Conservation (phyloP, 164 flowering plant genomes). For the Aristolochia contorta region DNA sequence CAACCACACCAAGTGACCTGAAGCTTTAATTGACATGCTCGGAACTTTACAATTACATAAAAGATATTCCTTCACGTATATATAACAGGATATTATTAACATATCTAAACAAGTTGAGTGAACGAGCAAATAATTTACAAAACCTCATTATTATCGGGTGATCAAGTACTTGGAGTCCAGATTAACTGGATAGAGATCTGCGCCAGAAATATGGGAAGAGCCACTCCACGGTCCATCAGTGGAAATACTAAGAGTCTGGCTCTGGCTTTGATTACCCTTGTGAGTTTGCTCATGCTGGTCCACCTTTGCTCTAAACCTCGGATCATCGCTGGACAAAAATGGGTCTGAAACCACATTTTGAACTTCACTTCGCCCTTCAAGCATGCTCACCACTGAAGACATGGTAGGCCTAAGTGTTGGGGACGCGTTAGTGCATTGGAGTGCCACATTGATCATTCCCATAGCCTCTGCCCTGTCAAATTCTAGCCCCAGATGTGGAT, state of each 20-base stretch:
- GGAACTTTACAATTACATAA: too few species aligned
- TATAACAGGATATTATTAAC: too few species aligned
- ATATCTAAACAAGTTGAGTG: too few species aligned
- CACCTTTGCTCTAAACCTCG: conserved; percentile 10
- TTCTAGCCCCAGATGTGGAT: conserved; percentile 16
- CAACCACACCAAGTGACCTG: too few species aligned
- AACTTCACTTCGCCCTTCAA: conserved; percentile 15
- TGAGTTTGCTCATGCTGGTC: neutral
- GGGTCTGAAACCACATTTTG: conserved; percentile 8
- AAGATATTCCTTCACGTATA: too few species aligned
- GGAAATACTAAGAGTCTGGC: conserved; percentile 5
- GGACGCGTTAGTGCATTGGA: conserved; percentile 23
- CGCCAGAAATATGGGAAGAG: conserved; percentile 7
- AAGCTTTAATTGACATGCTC: too few species aligned
- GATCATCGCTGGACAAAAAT: conserved; percentile 4
- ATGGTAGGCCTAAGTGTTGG: conserved; percentile 24
- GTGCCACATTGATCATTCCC: conserved; percentile 17
- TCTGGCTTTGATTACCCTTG: neutral
- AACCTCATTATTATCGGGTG: too few species aligned
- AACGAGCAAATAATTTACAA: too few species aligned
- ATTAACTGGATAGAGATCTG: neutral
- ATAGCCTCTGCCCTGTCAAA: conserved; percentile 17
- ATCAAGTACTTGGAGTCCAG: neutral
- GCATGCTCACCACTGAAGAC: conserved; percentile 27
- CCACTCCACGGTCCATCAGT: conserved; percentile 14